These are phyloP conservation scores for Apodospora peruviana DNA, from an alignment of 495 filamentous ascomycete species.

Conservation along the genomic window DNA sequence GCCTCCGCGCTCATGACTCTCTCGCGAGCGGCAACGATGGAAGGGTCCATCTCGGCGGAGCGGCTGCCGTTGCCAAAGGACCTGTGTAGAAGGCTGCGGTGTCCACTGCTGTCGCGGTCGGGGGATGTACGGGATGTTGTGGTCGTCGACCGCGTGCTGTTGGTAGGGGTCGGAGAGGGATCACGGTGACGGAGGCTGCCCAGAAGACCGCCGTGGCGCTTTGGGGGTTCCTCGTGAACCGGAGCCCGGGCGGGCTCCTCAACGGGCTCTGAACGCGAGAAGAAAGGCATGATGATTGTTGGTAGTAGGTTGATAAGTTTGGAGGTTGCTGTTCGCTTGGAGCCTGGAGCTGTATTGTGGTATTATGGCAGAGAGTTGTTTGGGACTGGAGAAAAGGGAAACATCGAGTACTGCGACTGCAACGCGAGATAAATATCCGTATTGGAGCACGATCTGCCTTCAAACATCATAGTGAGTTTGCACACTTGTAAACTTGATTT, in stretches of 20 bases:
- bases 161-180: slow-evolving; percentile 30
- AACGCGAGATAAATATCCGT: too few relatives aligned
- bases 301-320: neutral
- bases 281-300: slow-evolving; percentile 40
- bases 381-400: too few relatives aligned
- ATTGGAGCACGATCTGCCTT: slow-evolving; percentile 14
- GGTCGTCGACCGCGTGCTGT: slow-evolving; percentile 23
- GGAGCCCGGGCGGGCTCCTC: slow-evolving; percentile 20
- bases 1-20: slow-evolving; percentile 52
- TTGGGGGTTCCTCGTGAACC: slow-evolving; percentile 23
- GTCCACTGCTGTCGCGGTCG: slow-evolving; percentile 15
- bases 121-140: slow-evolving; percentile 11
- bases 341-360: too few relatives aligned
- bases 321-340: neutral
- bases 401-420: neutral
- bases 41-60: slow-evolving; percentile 46
- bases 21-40: slow-evolving; percentile 52
- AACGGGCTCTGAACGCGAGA: slow-evolving; percentile 37
- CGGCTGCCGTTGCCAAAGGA: slow-evolving; percentile 40
- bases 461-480: neutral
- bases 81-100: slow-evolving; percentile 31
- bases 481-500: slow-evolving; percentile 21
- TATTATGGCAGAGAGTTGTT: too few relatives aligned
- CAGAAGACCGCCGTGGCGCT: slow-evolving; percentile 36
- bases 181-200: slow-evolving; percentile 34